These are phyloP conservation scores for Plantago major DNA, from an alignment of 257 asterid species.

Conservation along the genomic window DNA sequence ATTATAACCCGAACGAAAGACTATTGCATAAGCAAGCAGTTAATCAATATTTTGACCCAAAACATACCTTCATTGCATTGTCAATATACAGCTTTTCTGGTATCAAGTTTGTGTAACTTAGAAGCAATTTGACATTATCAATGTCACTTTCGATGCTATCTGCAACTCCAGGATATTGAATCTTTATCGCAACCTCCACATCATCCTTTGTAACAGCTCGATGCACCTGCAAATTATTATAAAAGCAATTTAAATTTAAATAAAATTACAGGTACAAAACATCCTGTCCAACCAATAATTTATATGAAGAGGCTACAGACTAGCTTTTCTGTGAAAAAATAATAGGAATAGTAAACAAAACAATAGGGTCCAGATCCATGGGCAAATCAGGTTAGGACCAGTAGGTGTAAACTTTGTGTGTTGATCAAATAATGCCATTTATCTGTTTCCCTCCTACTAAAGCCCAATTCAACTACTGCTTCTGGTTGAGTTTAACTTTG, in stretches of 20 bases:
- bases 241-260: conserved; percentile 16
- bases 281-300: no score
- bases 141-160: conserved; percentile 97
- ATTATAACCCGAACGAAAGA: conserved; percentile 5
- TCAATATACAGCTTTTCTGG: conserved; percentile 81
- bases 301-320: no score
- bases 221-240: conserved; percentile 59
- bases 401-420: no score
- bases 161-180: conserved; percentile 99
- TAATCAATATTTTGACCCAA: conserved; percentile 6
- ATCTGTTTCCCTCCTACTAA: no score
- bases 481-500: no score
- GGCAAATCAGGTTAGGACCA: no score
- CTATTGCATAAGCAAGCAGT: conserved; percentile 13
- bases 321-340: no score
- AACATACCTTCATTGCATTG: conserved; percentile 85
- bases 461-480: no score
- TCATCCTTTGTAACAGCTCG: conserved; percentile 80
- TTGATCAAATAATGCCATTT: no score
- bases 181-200: conserved; percentile 83
- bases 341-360: no score
- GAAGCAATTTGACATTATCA: conserved; percentile 78
- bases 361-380: no score
- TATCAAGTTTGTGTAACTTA: conserved; percentile 72
- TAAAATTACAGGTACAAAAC: neutral